Conservation (phyloP, 768 basidiomycete species). For the Phlegmacium glaucopus region DNA sequence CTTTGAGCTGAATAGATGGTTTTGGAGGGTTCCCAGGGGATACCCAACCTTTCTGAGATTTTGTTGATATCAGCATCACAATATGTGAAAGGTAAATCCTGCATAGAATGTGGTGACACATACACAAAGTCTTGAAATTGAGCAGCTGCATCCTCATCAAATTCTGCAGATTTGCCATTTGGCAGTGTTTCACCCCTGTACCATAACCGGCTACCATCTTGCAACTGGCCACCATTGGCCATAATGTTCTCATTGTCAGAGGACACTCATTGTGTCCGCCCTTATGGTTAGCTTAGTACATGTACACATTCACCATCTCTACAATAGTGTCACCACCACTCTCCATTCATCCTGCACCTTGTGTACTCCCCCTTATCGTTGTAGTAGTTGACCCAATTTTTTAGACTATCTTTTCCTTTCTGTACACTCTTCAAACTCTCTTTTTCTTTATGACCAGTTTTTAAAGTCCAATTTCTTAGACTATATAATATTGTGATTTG, state of each 20-base stretch:
- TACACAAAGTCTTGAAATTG: background rate
- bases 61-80: constrained; percentile 6
- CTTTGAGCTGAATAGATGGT: constrained; percentile 14
- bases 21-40: constrained; percentile 29
- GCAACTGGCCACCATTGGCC: background rate
- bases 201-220: constrained; percentile 9
- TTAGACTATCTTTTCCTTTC: no score
- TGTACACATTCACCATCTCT: no score
- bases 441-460: no score
- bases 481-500: no score
- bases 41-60: constrained; percentile 25
- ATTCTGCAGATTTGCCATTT: constrained; percentile 20
- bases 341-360: no score
- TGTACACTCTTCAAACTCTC: no score
- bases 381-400: no score
- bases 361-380: no score
- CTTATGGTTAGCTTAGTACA: no score
- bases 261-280: no score
- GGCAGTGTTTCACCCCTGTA: constrained; percentile 16
- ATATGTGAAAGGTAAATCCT: background rate
- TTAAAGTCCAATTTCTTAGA: no score
- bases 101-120: background rate
- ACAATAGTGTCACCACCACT: no score
- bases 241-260: background rate
- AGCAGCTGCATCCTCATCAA: constrained; percentile 22